These are phyloP conservation scores for Fusarium luffae DNA, from an alignment of 2,329 filamentous ascomycete species.

Conservation along the genomic window DNA sequence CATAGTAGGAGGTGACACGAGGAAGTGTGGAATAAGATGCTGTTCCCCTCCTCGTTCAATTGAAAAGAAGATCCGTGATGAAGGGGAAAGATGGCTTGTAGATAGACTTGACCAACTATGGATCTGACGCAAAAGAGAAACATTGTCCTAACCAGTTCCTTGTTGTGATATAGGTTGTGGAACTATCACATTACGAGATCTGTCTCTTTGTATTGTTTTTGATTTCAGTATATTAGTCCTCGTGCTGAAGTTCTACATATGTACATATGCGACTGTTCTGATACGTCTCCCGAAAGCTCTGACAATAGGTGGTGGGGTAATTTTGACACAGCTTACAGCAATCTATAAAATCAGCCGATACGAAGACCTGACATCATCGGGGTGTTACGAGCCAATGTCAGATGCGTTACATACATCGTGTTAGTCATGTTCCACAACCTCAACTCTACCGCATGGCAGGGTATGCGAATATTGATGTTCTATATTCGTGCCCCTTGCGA, in stretches of 20 bases:
- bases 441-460: conserved; percentile 9
- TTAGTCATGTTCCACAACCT: conserved; percentile 15
- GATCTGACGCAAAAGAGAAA: conserved; percentile 15
- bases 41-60: conserved; percentile 28
- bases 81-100: conserved; percentile 12
- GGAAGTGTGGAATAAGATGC: conserved; percentile 11
- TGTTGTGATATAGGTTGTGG: no score
- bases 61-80: conserved; percentile 25
- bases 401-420: conserved; percentile 4
- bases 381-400: conserved; percentile 15
- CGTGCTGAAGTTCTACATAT: background rate
- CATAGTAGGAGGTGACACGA: conserved; percentile 11
- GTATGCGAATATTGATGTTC: background rate
- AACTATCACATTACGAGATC: background rate
- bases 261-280: background rate
- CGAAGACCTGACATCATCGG: conserved; percentile 36
- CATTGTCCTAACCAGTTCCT: background rate
- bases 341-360: conserved; percentile 12
- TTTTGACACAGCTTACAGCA: conserved; percentile 6
- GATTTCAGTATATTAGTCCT: background rate
- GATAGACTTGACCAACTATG: conserved; percentile 22
- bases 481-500: background rate
- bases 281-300: conserved; percentile 5
- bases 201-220: background rate
- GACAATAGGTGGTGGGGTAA: conserved; percentile 25